These are phyloP conservation scores for Cocos nucifera DNA, from an alignment of 176 grass and related monocot species.

Conservation along the genomic window DNA sequence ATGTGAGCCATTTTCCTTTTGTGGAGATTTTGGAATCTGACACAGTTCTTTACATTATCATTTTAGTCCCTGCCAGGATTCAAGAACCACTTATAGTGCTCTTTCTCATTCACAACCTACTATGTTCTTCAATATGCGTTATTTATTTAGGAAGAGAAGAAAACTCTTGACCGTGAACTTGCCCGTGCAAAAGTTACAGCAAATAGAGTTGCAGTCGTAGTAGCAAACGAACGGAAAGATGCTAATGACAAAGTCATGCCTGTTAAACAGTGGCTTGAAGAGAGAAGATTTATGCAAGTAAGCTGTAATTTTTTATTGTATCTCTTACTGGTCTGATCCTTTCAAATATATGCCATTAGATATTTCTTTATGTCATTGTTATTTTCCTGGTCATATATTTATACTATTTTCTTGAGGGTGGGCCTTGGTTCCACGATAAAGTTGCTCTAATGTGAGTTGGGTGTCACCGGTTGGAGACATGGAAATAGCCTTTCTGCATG, in stretches of 20 bases:
- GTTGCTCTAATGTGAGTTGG: too few species aligned
- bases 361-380: too few species aligned
- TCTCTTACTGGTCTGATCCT: too few species aligned
- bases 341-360: too few species aligned
- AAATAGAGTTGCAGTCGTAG: constrained; percentile 88
- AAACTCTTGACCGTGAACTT: constrained; percentile 80
- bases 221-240: constrained; percentile 99
- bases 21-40: too few species aligned
- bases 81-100: background rate
- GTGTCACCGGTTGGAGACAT: too few species aligned
- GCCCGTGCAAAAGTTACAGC: constrained; percentile 84
- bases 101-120: background rate
- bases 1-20: constrained; percentile 42
- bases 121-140: constrained; percentile 17
- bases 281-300: constrained; percentile 94
- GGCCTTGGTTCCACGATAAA: too few species aligned
- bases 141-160: constrained; percentile 67
- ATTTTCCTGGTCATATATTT: too few species aligned
- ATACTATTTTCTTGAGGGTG: too few species aligned
- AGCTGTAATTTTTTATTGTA: constrained; percentile 4
- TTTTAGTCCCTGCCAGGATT: too few species aligned
- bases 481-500: too few species aligned
- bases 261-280: constrained; percentile 97
- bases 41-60: too few species aligned
- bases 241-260: constrained; percentile 99